Evolutionary conservation across 208 protist genomes (phyloP).

Genomic region (Kentomonas sorsogonicus): DNA sequence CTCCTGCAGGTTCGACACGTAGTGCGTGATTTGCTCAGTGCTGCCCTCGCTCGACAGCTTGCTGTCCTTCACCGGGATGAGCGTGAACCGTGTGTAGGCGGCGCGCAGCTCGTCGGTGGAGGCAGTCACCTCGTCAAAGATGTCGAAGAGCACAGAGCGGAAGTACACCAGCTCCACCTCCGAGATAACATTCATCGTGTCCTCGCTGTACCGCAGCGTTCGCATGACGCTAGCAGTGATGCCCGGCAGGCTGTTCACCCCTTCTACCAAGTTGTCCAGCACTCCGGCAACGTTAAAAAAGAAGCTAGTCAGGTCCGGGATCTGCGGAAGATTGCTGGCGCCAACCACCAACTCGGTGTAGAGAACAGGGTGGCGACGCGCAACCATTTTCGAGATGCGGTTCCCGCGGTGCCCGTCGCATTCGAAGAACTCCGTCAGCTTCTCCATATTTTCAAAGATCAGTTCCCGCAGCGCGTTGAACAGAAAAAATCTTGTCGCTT

Average conservation of each 20-base stretch:
- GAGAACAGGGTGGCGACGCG: conserved; percentile 34
- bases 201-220: conserved; percentile 41
- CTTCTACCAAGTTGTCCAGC: conserved; percentile 48
- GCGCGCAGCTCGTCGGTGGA: conserved; percentile 40
- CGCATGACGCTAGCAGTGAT: conserved; percentile 50
- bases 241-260: conserved; percentile 53
- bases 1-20: conserved; percentile 34
- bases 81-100: conserved; percentile 41
- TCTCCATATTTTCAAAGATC: conserved; percentile 45
- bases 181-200: conserved; percentile 29
- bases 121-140: conserved; percentile 32
- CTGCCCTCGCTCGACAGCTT: conserved; percentile 24
- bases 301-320: conserved; percentile 51
- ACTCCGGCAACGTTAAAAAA: conserved; percentile 58
- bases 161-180: conserved; percentile 31
- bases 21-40: conserved; percentile 22
- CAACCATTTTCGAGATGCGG: conserved; percentile 24
- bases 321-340: conserved; percentile 47
- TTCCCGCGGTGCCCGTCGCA: conserved; percentile 15
- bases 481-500: conserved; percentile 69
- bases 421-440: conserved; percentile 58
- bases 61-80: conserved; percentile 37
- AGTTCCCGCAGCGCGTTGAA: conserved; percentile 43
- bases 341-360: conserved; percentile 47
- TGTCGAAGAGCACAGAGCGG: conserved; percentile 20